These are phyloP conservation scores for Zhuliangozyma blackwelliae DNA, from an alignment of 1,139 yeast species.

Conservation along the genomic window DNA sequence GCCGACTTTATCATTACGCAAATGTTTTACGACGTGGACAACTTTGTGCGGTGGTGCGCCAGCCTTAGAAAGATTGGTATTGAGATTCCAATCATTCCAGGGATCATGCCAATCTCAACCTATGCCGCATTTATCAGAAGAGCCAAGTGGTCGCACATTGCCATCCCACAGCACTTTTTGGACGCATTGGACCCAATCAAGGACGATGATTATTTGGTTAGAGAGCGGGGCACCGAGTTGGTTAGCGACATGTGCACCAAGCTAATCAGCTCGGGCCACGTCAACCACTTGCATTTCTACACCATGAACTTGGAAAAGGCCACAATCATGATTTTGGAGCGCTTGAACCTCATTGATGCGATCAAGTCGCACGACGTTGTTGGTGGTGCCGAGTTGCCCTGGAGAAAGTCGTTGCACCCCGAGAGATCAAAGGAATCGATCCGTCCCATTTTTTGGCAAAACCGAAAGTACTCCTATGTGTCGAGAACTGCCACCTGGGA, in stretches of 20 bases:
- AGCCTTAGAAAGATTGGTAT: slow-evolving; percentile 72
- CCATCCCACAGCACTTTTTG: slow-evolving; percentile 70
- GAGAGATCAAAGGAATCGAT: slow-evolving; percentile 77
- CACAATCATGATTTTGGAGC: slow-evolving; percentile 82
- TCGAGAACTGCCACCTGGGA: slow-evolving; percentile 92
- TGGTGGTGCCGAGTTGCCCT: slow-evolving; percentile 55
- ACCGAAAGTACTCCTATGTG: slow-evolving; percentile 85
- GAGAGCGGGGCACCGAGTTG: slow-evolving; percentile 81
- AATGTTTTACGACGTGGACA: slow-evolving; percentile 85
- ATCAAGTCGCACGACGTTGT: slow-evolving; percentile 38
- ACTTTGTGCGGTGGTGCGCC: slow-evolving; percentile 77
- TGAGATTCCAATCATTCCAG: slow-evolving; percentile 86
- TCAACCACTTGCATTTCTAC: slow-evolving; percentile 88
- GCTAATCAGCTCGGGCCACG: slow-evolving; percentile 64
- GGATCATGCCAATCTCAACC: slow-evolving; percentile 96
- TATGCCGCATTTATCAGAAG: slow-evolving; percentile 89
- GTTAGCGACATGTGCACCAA: slow-evolving; percentile 80
- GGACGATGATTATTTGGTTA: slow-evolving; percentile 84
- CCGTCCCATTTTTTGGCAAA: slow-evolving; percentile 95
- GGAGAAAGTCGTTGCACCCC: slow-evolving; percentile 88
- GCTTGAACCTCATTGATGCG: slow-evolving; percentile 53
- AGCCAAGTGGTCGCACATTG: slow-evolving; percentile 88
- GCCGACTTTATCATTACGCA: slow-evolving; percentile 92
- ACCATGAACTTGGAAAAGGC: slow-evolving; percentile 95
- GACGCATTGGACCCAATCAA: slow-evolving; percentile 75